phyloP scores from a whole-genome alignment of 2,329 filamentous ascomycete species.

The Orbilia oligospora region DNA sequence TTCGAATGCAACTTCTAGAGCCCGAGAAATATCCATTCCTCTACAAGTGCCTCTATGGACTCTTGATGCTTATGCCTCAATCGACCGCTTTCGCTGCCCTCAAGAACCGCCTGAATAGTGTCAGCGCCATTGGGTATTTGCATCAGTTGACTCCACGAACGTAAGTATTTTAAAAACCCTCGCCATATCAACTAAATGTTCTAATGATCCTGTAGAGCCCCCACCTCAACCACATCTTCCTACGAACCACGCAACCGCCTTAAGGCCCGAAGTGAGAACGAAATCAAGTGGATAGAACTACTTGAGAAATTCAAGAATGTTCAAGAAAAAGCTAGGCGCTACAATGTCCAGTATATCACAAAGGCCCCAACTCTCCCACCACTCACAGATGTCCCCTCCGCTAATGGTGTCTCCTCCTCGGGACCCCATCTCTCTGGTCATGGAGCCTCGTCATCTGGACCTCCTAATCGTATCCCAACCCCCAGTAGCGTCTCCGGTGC shows the following conservation, averaged over 20 bases:
- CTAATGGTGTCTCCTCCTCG: slow-evolving; percentile 44
- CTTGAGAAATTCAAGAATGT: slow-evolving; percentile 94
- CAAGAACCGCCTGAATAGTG: slow-evolving; percentile 96
- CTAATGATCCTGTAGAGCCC: slow-evolving; percentile 18
- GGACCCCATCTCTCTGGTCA: slow-evolving; percentile 20
- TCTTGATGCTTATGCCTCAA: slow-evolving; percentile 98
- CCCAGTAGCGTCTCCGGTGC: slow-evolving; percentile 48
- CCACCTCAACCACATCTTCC: slow-evolving; percentile 41
- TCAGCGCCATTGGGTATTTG: slow-evolving; percentile 95
- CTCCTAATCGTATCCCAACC: slow-evolving; percentile 59
- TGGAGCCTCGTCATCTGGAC: slow-evolving; percentile 16
- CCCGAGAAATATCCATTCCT: slow-evolving; percentile 94
- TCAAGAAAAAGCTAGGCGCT: slow-evolving; percentile 84
- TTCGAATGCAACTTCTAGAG: slow-evolving; percentile 93
- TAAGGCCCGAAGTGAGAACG: slow-evolving; percentile 84
- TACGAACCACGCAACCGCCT: slow-evolving; percentile 83
- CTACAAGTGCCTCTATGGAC: slow-evolving; percentile 97
- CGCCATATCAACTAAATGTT: neutral
- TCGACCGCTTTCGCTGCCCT: slow-evolving; percentile 96
- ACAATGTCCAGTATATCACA: slow-evolving; percentile 62
- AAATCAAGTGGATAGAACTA: slow-evolving; percentile 91
- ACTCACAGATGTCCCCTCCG: slow-evolving; percentile 38
- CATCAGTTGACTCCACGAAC: slow-evolving; percentile 80
- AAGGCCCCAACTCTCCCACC: slow-evolving; percentile 54
- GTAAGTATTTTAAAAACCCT: slow-evolving; percentile 72